Conservation (phyloP, 2,329 filamentous ascomycete species). For the Neopestalotiopsis clavispora region DNA sequence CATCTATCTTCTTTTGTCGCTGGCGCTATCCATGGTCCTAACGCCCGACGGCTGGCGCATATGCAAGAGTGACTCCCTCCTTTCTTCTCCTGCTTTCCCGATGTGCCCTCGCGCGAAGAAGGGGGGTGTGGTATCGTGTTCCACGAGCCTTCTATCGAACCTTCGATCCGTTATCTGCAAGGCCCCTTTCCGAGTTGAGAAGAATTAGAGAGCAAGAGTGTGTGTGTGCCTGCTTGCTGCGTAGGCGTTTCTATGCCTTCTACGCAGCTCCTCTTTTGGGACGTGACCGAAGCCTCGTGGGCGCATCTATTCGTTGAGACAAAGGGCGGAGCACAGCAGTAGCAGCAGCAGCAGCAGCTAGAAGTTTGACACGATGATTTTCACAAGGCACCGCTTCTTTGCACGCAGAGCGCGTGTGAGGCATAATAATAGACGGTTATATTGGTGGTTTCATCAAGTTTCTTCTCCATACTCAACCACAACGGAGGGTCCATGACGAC, state of each 20-base stretch:
- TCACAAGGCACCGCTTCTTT: background rate
- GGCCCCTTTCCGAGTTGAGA: conserved; percentile 9
- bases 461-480: background rate
- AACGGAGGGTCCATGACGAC: background rate
- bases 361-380: conserved; percentile 21
- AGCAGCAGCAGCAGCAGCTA: conserved; percentile 11
- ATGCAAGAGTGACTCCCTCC: conserved; percentile 1
- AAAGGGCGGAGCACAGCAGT: background rate
- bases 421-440: conserved; percentile 5
- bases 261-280: conserved; percentile 39
- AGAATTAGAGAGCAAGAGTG: background rate
- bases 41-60: conserved; percentile 14
- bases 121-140: background rate
- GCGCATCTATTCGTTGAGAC: conserved; percentile 20
- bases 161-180: conserved; percentile 39
- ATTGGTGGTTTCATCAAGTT: conserved; percentile 8
- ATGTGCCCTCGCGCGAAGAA: background rate
- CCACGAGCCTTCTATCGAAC: conserved; percentile 32
- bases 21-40: background rate
- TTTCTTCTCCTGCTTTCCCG: conserved; percentile 1
- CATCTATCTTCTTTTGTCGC: background rate
- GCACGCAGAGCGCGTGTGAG: background rate
- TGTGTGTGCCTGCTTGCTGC: conserved; percentile 15
- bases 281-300: conserved; percentile 23
- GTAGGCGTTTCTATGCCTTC: conserved; percentile 25